phyloP scores from a whole-genome alignment of 2,329 filamentous ascomycete species.

The Pseudofabraea citricarpa region DNA sequence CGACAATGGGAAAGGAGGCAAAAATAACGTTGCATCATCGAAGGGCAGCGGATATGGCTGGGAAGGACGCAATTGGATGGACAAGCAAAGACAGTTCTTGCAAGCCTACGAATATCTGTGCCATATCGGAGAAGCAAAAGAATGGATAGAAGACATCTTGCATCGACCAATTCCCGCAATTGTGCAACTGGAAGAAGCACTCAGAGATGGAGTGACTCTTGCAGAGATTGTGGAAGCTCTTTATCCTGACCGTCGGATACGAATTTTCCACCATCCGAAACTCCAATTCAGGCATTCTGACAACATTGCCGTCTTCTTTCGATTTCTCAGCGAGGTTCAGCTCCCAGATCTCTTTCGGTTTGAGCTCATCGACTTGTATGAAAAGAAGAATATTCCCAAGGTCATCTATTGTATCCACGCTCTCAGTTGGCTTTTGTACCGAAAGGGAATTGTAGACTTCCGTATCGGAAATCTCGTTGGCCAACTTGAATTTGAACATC shows the following conservation, averaged over 20 bases:
- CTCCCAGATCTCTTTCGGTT: constrained; percentile 95
- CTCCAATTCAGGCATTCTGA: constrained; percentile 95
- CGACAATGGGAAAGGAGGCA: constrained; percentile 41
- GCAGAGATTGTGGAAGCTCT: constrained; percentile 91
- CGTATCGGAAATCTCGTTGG: constrained; percentile 95
- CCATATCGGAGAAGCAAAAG: constrained; percentile 97
- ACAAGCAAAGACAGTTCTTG: constrained; percentile 92
- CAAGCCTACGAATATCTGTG: constrained; percentile 98
- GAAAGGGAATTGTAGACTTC: constrained; percentile 92
- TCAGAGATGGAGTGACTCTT: constrained; percentile 88
- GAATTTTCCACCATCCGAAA: constrained; percentile 81
- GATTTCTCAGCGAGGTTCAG: constrained; percentile 85
- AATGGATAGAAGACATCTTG: constrained; percentile 96
- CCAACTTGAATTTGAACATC: constrained; percentile 94
- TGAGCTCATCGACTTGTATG: constrained; percentile 94
- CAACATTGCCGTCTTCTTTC: constrained; percentile 96
- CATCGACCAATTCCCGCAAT: constrained; percentile 84
- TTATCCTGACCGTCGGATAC: constrained; percentile 67
- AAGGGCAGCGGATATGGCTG: constrained; percentile 58
- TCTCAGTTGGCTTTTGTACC: constrained; percentile 92
- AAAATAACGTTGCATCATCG: constrained; percentile 37
- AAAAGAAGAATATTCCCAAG: constrained; percentile 99
- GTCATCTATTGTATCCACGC: constrained; percentile 99
- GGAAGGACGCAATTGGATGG: constrained; percentile 94
- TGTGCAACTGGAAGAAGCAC: constrained; percentile 85